Base-by-base conservation (phyloP, 805 yeast species). In the Metschnikowia rubicola region DNA sequence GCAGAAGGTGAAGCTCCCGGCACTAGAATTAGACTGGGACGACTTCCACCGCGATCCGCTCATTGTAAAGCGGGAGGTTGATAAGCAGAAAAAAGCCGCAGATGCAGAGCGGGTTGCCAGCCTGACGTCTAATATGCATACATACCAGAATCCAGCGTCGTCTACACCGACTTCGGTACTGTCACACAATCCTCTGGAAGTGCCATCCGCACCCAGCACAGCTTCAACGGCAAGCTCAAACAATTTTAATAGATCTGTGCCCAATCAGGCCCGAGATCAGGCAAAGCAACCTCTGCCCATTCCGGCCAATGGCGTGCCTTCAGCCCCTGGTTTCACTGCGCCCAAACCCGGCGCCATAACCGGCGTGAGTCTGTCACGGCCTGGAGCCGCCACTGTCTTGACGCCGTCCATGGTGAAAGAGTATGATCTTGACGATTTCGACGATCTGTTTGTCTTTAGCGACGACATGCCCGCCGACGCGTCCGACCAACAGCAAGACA, bases 371-470 rank as follows among this genome's bases (percentile, higher is more conserved):
- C 17, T 13, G 13, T 2, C 13, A 34, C 3, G 17, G 17, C 12
- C 35, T 39, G 15, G 15, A 2, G 12, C 30, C 35, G 8, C n/a
- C 6, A 30, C 10, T 11, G 47, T 37, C 17, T 38, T 46, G 37
- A 41, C 52, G 9, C 51, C 51, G 3, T 43, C 51, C 0, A 43
- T 45, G 30, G 48, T 52, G 17, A 39, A 43, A 8, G 51, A 43
- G 26, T 44, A 47, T 39, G 62, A 57, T 17, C 46, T 58, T 3
- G 66, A 60, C n/a, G 74, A 67, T 37, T 65, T 70, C 39, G 75
- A 71, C 46, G 75, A 68, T 33, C 69, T 72, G 34, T 70, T 70
- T 43, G 52, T 60, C 12, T 72, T 72, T 50, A 70, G 75, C 40
- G 77, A 72, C 48, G 75, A 71, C 28, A 30, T 40, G 30, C 48